Conservation (phyloP, 345 rosid species). For the Gossypium ekmanianum region DNA sequence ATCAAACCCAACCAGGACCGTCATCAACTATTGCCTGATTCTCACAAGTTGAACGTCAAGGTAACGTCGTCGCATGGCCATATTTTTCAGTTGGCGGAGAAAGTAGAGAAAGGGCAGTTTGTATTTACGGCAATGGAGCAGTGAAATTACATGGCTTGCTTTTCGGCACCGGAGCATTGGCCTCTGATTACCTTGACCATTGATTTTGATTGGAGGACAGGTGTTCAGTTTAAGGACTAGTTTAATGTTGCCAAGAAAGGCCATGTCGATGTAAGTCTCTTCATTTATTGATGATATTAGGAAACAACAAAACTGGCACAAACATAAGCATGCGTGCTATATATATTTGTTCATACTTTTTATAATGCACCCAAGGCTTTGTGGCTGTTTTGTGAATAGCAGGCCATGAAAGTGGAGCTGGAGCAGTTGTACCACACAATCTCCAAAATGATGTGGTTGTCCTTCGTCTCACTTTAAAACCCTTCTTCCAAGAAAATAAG, state of each 20-base stretch:
- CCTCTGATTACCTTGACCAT: slow-evolving; percentile 48
- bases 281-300: too few species aligned
- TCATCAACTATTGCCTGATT: slow-evolving; percentile 54
- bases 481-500: slow-evolving; percentile 89
- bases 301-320: too few species aligned
- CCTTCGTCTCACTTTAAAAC: slow-evolving; percentile 83
- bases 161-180: slow-evolving; percentile 55
- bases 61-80: slow-evolving; percentile 77
- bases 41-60: slow-evolving; percentile 66
- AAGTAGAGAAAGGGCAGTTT: slow-evolving; percentile 68
- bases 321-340: too few species aligned
- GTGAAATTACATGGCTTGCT: slow-evolving; percentile 84
- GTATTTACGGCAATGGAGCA: slow-evolving; percentile 78
- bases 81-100: slow-evolving; percentile 57
- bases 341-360: too few species aligned
- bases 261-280: too few species aligned
- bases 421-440: slow-evolving; percentile 68
- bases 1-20: slow-evolving; percentile 64
- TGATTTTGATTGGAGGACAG: slow-evolving; percentile 87
- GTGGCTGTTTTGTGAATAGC: slow-evolving; percentile 19
- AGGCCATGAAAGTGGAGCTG: slow-evolving; percentile 84
- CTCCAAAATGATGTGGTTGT: slow-evolving; percentile 71
- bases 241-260: slow-evolving; percentile 42
- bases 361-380: too few species aligned
- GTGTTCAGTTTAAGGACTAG: slow-evolving; percentile 80